A percentile compares a stretch with the other conserved stretches of the same genome.
These are phyloP conservation scores for Mallotus japonicus DNA, from an alignment of 441 rosid genomes.

Conservation along the genomic window DNA sequence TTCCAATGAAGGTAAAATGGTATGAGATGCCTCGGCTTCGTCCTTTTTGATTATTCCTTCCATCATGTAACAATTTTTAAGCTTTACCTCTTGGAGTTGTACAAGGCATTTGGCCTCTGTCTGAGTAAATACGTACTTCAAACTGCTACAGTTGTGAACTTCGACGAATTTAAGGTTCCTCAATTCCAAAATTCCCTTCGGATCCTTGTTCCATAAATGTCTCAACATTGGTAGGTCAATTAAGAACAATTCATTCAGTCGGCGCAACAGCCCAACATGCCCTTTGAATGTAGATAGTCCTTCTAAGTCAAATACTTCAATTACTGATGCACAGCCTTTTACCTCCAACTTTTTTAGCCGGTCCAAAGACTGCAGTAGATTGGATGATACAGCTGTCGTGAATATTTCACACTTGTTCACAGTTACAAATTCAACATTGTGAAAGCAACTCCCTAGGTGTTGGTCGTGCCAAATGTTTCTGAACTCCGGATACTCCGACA, in stretches of 20 bases:
- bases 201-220: slow-evolving; percentile 8
- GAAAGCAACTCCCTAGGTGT: neutral
- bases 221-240: slow-evolving; percentile 10
- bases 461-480: slow-evolving; percentile 1
- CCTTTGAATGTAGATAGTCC: neutral
- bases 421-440: neutral
- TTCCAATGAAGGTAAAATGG: neutral
- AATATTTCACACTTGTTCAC: neutral
- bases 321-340: slow-evolving; percentile 8
- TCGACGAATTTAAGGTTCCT: neutral
- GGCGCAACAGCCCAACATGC: neutral
- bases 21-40: no score
- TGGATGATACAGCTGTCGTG: slow-evolving; percentile 10
- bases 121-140: slow-evolving; percentile 19
- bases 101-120: slow-evolving; percentile 1
- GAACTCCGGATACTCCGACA: slow-evolving; percentile 12
- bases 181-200: neutral
- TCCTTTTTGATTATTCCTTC: neutral
- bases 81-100: neutral
- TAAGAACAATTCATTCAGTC: slow-evolving; percentile 6
- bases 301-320: slow-evolving; percentile 17
- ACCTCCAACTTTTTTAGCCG: neutral
- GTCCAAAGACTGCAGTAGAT: neutral
- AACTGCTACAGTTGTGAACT: slow-evolving; percentile 19
- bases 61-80: neutral